phyloP scores from a whole-genome alignment of 148 eudicot genomes.

The Rhododendron vialii region DNA sequence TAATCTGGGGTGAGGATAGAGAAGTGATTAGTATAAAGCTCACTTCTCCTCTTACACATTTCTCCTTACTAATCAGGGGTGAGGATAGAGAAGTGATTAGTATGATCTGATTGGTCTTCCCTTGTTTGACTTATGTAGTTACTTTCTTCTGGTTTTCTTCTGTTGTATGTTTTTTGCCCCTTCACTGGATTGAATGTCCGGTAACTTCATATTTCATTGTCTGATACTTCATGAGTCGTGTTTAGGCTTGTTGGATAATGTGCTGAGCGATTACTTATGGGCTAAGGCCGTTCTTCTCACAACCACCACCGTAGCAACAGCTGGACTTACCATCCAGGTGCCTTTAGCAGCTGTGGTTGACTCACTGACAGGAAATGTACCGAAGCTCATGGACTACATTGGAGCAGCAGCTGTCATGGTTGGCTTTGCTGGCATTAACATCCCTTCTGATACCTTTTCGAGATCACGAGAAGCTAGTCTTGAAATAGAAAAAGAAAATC shows the following conservation, averaged over 20 bases:
- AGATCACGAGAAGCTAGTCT: conserved; percentile 33
- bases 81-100: not conserved
- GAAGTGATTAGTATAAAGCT: too few species aligned
- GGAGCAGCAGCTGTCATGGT: conserved; percentile 86
- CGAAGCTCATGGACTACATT: conserved; percentile 52
- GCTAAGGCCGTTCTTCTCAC: conserved; percentile 96
- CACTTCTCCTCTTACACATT: too few species aligned
- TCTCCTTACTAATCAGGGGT: not conserved
- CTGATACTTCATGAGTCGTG: conserved; percentile 10
- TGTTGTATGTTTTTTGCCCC: not conserved
- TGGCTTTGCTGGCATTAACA: conserved; percentile 83
- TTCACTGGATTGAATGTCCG: not conserved
- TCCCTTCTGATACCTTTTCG: conserved; percentile 55
- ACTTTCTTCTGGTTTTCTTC: not conserved
- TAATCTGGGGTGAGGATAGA: too few species aligned
- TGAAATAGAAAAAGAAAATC: conserved; percentile 31
- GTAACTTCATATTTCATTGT: not conserved
- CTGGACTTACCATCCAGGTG: conserved; percentile 93
- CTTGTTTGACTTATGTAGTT: not conserved
- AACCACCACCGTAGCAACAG: conserved; percentile 92
- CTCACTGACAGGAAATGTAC: conserved; percentile 66
- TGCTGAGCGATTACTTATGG: conserved; percentile 93
- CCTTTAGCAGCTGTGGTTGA: conserved; percentile 92
- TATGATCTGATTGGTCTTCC: not conserved
- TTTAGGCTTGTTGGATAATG: conserved; percentile 87